These are phyloP conservation scores for Cladophialophora exuberans DNA, from an alignment of 2,329 filamentous ascomycete species.

Conservation along the genomic window DNA sequence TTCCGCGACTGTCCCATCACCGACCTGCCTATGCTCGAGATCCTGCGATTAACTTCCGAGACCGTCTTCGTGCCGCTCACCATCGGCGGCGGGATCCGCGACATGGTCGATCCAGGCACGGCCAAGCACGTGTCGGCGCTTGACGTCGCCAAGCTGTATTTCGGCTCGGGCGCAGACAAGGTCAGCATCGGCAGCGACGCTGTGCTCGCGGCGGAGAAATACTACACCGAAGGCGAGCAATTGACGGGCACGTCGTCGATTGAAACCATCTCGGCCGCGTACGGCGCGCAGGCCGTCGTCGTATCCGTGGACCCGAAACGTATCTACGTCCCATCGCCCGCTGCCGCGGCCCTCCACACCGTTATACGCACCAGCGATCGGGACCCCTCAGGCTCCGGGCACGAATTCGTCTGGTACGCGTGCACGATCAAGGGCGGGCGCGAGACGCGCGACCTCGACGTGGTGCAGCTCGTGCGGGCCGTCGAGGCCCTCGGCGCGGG, in stretches of 20 bases:
- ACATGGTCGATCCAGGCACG: constrained; percentile 81
- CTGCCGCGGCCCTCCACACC: constrained; percentile 70
- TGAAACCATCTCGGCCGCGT: constrained; percentile 89
- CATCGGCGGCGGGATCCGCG: constrained; percentile 91
- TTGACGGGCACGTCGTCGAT: constrained; percentile 85
- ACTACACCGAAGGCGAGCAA: constrained; percentile 70
- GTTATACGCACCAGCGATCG: constrained; percentile 70
- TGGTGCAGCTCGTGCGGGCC: constrained; percentile 81
- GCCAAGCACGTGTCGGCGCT: constrained; percentile 84
- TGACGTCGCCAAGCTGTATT: constrained; percentile 95
- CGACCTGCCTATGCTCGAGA: constrained; percentile 94
- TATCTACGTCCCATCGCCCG: constrained; percentile 74
- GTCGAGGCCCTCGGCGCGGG: constrained; percentile 96
- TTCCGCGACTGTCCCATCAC: constrained; percentile 94
- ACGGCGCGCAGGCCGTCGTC: constrained; percentile 95
- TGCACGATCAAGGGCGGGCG: constrained; percentile 96
- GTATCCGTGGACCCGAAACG: constrained; percentile 93
- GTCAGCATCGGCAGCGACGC: constrained; percentile 96
- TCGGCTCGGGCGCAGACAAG: constrained; percentile 95
- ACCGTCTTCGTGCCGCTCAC: constrained; percentile 96
- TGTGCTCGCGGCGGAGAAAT: constrained; percentile 89
- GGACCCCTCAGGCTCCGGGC: constrained; percentile 72
- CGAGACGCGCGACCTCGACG: constrained; percentile 91
- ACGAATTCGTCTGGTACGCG: constrained; percentile 97
- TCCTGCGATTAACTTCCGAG: constrained; percentile 80